Evolutionary conservation across 345 rosid species (phyloP).

Genomic region (Syzygium jambos): DNA sequence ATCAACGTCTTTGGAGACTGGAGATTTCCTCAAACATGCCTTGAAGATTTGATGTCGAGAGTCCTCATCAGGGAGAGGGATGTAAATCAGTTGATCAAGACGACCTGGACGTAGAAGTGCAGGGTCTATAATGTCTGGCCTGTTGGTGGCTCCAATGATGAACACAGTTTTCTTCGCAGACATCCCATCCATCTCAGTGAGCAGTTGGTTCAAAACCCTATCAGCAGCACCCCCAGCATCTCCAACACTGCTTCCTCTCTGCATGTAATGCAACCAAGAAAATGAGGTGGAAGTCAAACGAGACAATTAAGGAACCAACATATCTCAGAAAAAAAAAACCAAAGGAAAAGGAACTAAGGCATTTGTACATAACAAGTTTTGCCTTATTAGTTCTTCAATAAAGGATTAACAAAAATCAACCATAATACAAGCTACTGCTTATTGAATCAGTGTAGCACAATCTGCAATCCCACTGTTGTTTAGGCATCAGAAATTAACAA

Average conservation of each 20-base stretch:
- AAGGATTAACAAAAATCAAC: background rate
- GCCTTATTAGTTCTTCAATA: background rate
- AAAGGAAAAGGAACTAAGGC: background rate
- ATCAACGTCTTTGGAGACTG: slow-evolving; percentile 80
- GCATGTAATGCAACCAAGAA: slow-evolving; percentile 1
- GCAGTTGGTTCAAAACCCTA: slow-evolving; percentile 87
- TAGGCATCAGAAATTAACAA: background rate
- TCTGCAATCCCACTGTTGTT: background rate
- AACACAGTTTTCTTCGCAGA: slow-evolving; percentile 90
- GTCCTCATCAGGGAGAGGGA: slow-evolving; percentile 93
- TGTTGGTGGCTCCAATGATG: slow-evolving; percentile 92
- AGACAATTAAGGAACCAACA: background rate
- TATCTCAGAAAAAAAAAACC: background rate
- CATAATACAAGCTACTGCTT: background rate
- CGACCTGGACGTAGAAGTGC: slow-evolving; percentile 95
- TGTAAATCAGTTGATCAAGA: slow-evolving; percentile 88
- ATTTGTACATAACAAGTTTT: background rate
- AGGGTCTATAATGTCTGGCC: slow-evolving; percentile 91
- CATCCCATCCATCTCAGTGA: slow-evolving; percentile 99
- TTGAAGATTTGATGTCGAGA: slow-evolving; percentile 78
- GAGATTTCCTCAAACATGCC: slow-evolving; percentile 89
- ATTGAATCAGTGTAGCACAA: background rate
- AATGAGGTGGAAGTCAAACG: background rate
- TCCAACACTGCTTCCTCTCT: slow-evolving; percentile 90
- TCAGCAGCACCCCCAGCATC: slow-evolving; percentile 99